phyloP scores from a whole-genome alignment of 2,329 filamentous ascomycete genomes.

The Microdochium bolleyi region DNA sequence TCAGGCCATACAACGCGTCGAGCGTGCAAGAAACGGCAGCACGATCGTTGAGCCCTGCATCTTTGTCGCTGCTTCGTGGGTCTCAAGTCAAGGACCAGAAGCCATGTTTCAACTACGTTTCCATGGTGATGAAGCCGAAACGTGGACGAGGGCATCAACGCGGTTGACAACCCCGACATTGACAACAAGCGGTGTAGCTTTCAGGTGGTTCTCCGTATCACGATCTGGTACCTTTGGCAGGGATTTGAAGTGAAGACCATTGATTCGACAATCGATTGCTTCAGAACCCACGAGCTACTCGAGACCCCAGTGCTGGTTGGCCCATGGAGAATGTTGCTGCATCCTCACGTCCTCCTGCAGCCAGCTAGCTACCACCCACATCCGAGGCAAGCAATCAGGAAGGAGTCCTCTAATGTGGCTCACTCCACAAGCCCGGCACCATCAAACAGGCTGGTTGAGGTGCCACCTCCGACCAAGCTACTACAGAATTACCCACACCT shows the following conservation, averaged over 20 bases:
- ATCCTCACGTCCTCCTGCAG: not conserved
- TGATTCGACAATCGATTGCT: not conserved
- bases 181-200: not conserved
- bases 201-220: not conserved
- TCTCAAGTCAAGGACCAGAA: no score
- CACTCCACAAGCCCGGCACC: no score
- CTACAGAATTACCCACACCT: no score
- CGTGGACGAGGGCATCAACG: not conserved
- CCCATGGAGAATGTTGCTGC: not conserved
- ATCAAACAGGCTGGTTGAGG: no score
- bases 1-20: not conserved
- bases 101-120: not conserved
- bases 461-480: no score
- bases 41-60: not conserved
- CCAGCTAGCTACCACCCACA: not conserved
- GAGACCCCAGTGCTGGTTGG: not conserved
- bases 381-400: no score
- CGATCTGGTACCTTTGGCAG: not conserved
- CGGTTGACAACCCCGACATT: not conserved
- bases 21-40: not conserved
- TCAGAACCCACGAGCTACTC: not conserved
- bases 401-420: no score
- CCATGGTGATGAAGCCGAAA: not conserved
- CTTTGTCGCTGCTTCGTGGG: not conserved
- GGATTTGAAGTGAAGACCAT: not conserved